Percentiles rank a stretch among this genome's conserved stretches.
Evolutionary conservation across 75 land plant species (phyloP).

Genomic region (Cupressus sempervirens): DNA sequence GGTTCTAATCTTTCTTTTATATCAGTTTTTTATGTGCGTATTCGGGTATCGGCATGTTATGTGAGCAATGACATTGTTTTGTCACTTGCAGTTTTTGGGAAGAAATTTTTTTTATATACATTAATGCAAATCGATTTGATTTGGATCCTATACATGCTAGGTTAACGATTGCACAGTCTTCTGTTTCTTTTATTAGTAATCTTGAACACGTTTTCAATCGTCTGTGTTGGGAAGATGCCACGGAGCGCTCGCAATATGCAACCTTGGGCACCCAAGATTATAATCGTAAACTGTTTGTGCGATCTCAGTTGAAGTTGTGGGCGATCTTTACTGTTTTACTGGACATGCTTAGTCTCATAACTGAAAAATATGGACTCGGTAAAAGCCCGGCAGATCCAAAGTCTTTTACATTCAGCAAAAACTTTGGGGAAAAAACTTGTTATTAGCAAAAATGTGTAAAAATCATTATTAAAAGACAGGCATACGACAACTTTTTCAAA

Average conservation of each 20-base stretch:
- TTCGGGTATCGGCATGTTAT: not conserved
- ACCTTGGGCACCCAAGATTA: not conserved
- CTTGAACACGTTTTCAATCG: not conserved
- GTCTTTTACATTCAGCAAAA: too few species aligned
- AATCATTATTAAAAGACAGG: too few species aligned
- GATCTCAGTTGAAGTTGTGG: too few species aligned
- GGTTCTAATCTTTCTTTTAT: not conserved
- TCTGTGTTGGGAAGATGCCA: not conserved
- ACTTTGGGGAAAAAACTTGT: too few species aligned
- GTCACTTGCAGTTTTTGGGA: too few species aligned
- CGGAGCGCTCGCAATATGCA: not conserved
- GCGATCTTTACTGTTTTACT: too few species aligned
- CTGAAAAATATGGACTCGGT: too few species aligned
- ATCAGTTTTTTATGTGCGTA: not conserved
- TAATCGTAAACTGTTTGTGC: too few species aligned
- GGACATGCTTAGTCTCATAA: too few species aligned
- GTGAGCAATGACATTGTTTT: not conserved
- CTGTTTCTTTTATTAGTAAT: not conserved
- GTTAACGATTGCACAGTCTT: not conserved
- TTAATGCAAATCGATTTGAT: not conserved
- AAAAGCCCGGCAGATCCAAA: too few species aligned
- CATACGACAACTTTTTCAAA: too few species aligned
- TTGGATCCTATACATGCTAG: not conserved
- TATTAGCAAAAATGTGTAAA: too few species aligned
- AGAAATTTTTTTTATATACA: not conserved